Evolutionary conservation across 495 filamentous ascomycete species (phyloP).

Genomic region (Penicillium taxi): DNA sequence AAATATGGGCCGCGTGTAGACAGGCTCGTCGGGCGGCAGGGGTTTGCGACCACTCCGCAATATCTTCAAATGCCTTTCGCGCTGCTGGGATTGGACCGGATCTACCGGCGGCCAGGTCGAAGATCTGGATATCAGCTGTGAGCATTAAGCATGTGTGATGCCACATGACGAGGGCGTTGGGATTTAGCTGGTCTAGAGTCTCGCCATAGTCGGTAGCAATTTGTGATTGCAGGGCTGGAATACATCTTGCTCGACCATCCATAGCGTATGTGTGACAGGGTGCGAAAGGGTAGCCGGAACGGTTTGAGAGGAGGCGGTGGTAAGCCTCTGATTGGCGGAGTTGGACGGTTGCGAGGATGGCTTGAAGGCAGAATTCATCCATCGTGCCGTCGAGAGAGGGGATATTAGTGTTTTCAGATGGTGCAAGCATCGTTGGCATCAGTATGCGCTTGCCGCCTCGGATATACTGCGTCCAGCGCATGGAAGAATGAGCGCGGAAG

Average conservation of each 20-base stretch:
- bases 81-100: constrained; percentile 36
- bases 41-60: constrained; percentile 45
- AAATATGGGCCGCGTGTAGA: constrained; percentile 46
- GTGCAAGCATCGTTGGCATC: constrained; percentile 33
- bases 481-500: constrained; percentile 37
- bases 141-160: constrained; percentile 48
- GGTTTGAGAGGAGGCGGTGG: constrained; percentile 38
- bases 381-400: constrained; percentile 27
- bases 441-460: constrained; percentile 31
- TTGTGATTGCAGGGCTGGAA: constrained; percentile 34
- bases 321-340: constrained; percentile 40
- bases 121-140: constrained; percentile 43
- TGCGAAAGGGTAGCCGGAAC: constrained; percentile 34
- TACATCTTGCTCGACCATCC: constrained; percentile 35
- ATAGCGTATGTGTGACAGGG: constrained; percentile 40
- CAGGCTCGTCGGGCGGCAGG: constrained; percentile 41
- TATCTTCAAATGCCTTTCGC: constrained; percentile 42
- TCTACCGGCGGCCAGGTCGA: constrained; percentile 44
- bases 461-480: constrained; percentile 42
- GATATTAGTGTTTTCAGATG: constrained; percentile 31
- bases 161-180: constrained; percentile 43
- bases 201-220: constrained; percentile 33
- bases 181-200: constrained; percentile 34
- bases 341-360: constrained; percentile 34
- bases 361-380: constrained; percentile 35